A percentile compares a stretch with the other conserved stretches of the same genome.
Evolutionary conservation across 106 monocot genomes (phyloP).

Genomic region (Chionographis japonica): DNA sequence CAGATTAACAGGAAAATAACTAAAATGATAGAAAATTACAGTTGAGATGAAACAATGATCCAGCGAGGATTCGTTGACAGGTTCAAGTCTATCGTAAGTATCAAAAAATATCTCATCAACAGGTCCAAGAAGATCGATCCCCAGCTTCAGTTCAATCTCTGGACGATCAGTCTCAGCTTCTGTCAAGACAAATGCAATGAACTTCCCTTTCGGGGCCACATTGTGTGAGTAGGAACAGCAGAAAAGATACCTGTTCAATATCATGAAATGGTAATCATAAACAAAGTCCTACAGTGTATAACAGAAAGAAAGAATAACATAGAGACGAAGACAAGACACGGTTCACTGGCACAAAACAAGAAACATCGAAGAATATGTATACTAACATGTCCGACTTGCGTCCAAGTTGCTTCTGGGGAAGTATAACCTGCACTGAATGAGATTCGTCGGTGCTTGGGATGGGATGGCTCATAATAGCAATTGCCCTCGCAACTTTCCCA

Average conservation of each 20-base stretch:
- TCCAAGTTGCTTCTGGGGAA: conserved; percentile 92
- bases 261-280: neutral
- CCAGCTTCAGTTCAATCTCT: conserved; percentile 63
- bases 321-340: neutral
- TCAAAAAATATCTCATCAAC: conserved; percentile 96
- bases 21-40: conserved; percentile 36
- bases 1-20: neutral
- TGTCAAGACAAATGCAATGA: conserved; percentile 90
- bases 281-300: too few species aligned
- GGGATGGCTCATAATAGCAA: conserved; percentile 98
- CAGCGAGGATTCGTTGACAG: conserved; percentile 76
- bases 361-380: neutral
- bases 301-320: conserved; percentile 1
- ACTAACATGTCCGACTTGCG: conserved; percentile 92
- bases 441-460: conserved; percentile 82
- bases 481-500: conserved; percentile 91
- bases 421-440: conserved; percentile 88
- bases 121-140: conserved; percentile 87
- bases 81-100: conserved; percentile 78
- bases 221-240: conserved; percentile 94
- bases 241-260: conserved; percentile 78
- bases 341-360: neutral
- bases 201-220: conserved; percentile 91
- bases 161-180: conserved; percentile 92
- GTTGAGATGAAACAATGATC: conserved; percentile 96